These are phyloP conservation scores for Suillus placidus DNA, from an alignment of 768 basidiomycete species.

Conservation along the genomic window DNA sequence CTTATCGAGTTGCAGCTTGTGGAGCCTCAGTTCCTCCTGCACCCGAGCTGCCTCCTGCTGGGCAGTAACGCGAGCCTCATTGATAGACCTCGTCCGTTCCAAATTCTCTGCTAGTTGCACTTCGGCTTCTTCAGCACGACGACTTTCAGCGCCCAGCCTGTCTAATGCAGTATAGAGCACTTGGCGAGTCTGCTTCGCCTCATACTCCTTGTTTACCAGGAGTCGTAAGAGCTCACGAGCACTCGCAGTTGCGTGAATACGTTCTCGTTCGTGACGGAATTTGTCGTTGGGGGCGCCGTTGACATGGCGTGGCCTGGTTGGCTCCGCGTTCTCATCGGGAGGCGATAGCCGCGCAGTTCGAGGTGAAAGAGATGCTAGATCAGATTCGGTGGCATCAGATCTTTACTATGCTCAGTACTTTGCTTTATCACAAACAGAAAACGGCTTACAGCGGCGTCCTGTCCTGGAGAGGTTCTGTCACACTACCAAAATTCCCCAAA, in stretches of 20 bases:
- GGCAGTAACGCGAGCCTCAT: constrained; percentile 33
- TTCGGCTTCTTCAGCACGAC: constrained; percentile 40
- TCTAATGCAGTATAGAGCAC: constrained; percentile 40
- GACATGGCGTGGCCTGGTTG: constrained; percentile 11
- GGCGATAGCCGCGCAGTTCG: constrained; percentile 34
- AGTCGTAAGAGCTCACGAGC: constrained; percentile 33
- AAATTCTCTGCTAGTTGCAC: constrained; percentile 34
- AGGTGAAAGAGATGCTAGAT: constrained; percentile 31
- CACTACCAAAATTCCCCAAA: too few relatives aligned
- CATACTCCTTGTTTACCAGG: constrained; percentile 44
- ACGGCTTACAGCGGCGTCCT: constrained; percentile 24
- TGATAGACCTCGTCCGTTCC: constrained; percentile 32
- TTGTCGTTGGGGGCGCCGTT: constrained; percentile 35
- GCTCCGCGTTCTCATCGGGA: constrained; percentile 17
- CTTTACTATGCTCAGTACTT: constrained; percentile 16
- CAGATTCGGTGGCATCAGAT: constrained; percentile 27
- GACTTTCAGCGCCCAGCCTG: constrained; percentile 40
- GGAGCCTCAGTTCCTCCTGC: constrained; percentile 54
- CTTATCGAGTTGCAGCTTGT: constrained; percentile 58
- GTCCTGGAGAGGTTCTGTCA: constrained; percentile 27
- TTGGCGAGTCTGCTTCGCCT: constrained; percentile 42
- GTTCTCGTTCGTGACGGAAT: constrained; percentile 39
- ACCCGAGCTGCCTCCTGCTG: constrained; percentile 34
- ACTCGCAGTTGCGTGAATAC: constrained; percentile 34
- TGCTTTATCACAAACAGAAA: not conserved